phyloP scores from a whole-genome alignment of 2,329 filamentous ascomycete species.

The Fusarium avenaceum region DNA sequence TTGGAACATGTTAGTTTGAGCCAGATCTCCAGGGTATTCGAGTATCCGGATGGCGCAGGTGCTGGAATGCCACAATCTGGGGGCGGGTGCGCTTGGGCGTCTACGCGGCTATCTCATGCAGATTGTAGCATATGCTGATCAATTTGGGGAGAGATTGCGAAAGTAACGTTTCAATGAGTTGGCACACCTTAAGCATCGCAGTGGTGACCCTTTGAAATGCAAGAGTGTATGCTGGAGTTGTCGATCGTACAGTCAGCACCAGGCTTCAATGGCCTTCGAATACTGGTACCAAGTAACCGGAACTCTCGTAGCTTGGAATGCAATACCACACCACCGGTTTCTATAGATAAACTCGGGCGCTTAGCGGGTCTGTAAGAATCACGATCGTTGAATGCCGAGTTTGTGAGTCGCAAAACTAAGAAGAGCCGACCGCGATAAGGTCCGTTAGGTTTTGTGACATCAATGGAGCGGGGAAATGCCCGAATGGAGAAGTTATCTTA shows the following conservation, averaged over 20 bases:
- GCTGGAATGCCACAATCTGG: slow-evolving; percentile 4
- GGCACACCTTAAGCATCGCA: not conserved
- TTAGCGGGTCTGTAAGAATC: slow-evolving; percentile 6
- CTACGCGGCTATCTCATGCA: slow-evolving; percentile 26
- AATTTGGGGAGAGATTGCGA: too few relatives aligned
- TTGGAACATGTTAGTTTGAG: slow-evolving; percentile 4
- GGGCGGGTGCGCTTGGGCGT: slow-evolving; percentile 36
- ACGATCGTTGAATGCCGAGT: not conserved
- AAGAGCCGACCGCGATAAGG: slow-evolving; percentile 8
- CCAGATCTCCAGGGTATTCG: slow-evolving; percentile 20
- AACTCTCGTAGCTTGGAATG: slow-evolving; percentile 1
- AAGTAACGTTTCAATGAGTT: slow-evolving; percentile 19
- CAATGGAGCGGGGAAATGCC: not conserved
- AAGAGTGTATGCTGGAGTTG: slow-evolving; percentile 5
- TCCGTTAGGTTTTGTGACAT: not conserved
- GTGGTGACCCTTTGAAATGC: not conserved
- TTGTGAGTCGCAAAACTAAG: not conserved
- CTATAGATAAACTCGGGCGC: not conserved
- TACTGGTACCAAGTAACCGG: slow-evolving; percentile 10
- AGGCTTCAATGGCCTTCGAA: not conserved
- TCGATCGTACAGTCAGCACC: slow-evolving; percentile 24
- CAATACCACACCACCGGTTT: not conserved
- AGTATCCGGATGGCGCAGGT: slow-evolving; percentile 19
- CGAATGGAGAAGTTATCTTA: slow-evolving; percentile 17
- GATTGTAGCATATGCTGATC: not conserved